Conservation (phyloP, 495 filamentous ascomycete genomes). For the Neurospora sp. region DNA sequence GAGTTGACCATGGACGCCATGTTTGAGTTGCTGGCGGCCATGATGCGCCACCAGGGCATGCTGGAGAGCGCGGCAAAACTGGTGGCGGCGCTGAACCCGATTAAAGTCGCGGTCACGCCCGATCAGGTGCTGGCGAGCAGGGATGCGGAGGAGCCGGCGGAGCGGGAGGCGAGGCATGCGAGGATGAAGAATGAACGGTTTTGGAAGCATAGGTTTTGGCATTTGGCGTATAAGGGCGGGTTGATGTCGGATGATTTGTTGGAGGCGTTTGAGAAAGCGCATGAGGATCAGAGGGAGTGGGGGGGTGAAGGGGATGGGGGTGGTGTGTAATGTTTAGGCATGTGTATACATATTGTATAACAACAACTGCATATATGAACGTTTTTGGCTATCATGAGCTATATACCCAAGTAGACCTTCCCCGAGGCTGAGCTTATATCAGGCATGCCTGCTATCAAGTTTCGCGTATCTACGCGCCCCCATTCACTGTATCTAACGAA, state of each 20-base stretch:
- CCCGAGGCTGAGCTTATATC: no score
- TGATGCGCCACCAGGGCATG: slow-evolving; percentile 33
- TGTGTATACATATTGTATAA: not conserved
- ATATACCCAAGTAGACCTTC: not conserved
- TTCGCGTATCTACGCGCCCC: not conserved
- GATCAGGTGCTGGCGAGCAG: not conserved
- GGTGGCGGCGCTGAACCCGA: slow-evolving; percentile 17
- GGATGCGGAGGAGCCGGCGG: slow-evolving; percentile 6
- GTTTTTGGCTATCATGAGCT: not conserved
- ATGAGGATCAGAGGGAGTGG: not conserved
- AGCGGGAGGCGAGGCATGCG: slow-evolving; percentile 4
- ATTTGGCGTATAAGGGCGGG: slow-evolving; percentile 22
- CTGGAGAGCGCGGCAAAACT: slow-evolving; percentile 19
- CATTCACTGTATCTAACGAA: not conserved
- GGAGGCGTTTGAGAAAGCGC: slow-evolving; percentile 1
- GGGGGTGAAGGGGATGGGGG: not conserved
- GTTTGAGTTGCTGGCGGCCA: slow-evolving; percentile 32
- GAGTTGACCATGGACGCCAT: slow-evolving; percentile 36
- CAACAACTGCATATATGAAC: not conserved
- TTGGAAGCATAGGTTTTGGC: slow-evolving; percentile 38
- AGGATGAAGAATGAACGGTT: slow-evolving; percentile 11
- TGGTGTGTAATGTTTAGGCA: not conserved
- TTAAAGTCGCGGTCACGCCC: slow-evolving; percentile 13
- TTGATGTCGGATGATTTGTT: slow-evolving; percentile 17
- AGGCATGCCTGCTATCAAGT: not conserved